Base-by-base conservation (phyloP, 352 stramenopile genomes). In the Phytophthora pluvialis region DNA sequence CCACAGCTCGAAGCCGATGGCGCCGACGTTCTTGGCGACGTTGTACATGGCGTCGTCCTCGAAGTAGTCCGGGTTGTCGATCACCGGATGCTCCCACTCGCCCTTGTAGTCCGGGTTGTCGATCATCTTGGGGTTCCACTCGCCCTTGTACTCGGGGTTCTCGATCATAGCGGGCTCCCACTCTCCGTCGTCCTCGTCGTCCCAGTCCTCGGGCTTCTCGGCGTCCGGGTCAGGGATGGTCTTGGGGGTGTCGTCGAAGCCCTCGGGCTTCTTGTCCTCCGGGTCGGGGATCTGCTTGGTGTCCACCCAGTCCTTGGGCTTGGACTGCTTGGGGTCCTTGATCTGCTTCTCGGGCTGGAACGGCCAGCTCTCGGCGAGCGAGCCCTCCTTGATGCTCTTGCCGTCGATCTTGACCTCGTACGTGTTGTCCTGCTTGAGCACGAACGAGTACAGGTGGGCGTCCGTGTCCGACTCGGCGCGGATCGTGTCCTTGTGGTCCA, bases 1-100 rank as follows among this genome's bases (percentile, higher is more conserved):
- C 98, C 98, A 99, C 35, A 99, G 88, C 87, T 99, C 98, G 67
- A 99, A 99, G 57, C 97, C 98, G 65, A 99, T 90, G 64, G 98
- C 93, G 33, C 93, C 97, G 39, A 98, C 98, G 73, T 91, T 78
- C 73, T 98, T 98, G 72, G 95, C 98, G 35, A 98, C 81, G 69
- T 97, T 94, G 86, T 99, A 94, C 72, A 99, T 83, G 31, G 91
- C 81, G 13, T 96, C 83, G 73, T 99, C 95, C 62, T 98, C 89
- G 44, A 97, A 91, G 78, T 98, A 99, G 29, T 99, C 94, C 10
- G 97, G 97, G 84, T 99, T 99, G 38, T 83, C 58, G 64, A 99
- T 98, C 66, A 98, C 77, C 25, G 97, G 97, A 74, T 99, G 97
- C 47, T 89, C 91, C 98, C 98, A 99, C 60, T 91, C 75, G 63